These are phyloP conservation scores for Eucommia ulmoides DNA, from an alignment of 257 asterid species.

Conservation along the genomic window DNA sequence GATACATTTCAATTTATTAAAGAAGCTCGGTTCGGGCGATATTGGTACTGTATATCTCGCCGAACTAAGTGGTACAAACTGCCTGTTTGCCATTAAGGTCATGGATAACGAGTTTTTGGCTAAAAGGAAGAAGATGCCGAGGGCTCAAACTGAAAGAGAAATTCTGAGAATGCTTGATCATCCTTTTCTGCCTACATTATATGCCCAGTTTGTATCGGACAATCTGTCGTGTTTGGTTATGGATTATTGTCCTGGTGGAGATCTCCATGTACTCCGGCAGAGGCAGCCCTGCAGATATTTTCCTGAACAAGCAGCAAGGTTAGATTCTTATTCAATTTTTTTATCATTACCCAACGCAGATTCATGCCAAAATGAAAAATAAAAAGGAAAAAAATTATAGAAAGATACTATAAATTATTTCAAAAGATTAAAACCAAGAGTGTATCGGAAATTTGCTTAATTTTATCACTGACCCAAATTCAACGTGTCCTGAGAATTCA, in stretches of 20 bases:
- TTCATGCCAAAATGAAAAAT: no score
- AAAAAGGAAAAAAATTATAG: no score
- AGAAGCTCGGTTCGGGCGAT: constrained; percentile 85
- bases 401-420: no score
- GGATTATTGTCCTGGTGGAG: constrained; percentile 99
- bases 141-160: constrained; percentile 92
- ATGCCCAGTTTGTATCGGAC: constrained; percentile 77
- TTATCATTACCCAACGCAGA: no score
- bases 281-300: constrained; percentile 66
- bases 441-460: no score
- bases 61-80: constrained; percentile 48
- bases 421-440: no score
- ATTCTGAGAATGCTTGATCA: constrained; percentile 83
- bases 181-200: constrained; percentile 91
- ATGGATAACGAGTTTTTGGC: constrained; percentile 84
- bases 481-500: no score
- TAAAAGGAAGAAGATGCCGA: constrained; percentile 57
- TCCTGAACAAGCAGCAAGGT: constrained; percentile 91
- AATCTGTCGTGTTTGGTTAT: constrained; percentile 75
- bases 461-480: no score
- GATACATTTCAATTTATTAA: constrained; percentile 56
- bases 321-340: constrained; percentile 7
- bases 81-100: constrained; percentile 77
- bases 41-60: constrained; percentile 87
- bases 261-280: constrained; percentile 82